Percentiles rank a stretch among this genome's conserved stretches.
Conservation (phyloP, 2,329 filamentous ascomycete species). For the Phialophora expanda region DNA sequence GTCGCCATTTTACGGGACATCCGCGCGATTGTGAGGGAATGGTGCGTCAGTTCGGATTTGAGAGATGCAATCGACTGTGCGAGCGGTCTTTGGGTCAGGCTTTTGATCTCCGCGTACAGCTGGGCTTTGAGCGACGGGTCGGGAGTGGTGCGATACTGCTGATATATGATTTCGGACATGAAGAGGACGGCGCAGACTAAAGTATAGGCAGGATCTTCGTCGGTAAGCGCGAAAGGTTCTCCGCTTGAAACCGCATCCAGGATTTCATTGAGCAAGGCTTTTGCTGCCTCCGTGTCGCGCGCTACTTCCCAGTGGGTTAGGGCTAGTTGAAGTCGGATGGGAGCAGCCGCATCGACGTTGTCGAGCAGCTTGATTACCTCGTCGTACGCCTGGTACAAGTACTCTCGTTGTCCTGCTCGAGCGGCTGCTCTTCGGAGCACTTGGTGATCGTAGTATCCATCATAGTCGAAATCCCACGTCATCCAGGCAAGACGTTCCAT, state of each 20-base stretch:
- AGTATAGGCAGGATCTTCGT: slow-evolving; percentile 13
- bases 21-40: neutral
- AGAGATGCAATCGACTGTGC: slow-evolving; percentile 7
- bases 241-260: slow-evolving; percentile 13
- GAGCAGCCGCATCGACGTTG: slow-evolving; percentile 5
- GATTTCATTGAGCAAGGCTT: slow-evolving; percentile 13
- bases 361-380: slow-evolving; percentile 19
- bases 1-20: slow-evolving; percentile 16
- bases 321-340: slow-evolving; percentile 10
- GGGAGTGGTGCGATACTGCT: slow-evolving; percentile 11
- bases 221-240: neutral
- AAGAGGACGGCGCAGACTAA: slow-evolving; percentile 8
- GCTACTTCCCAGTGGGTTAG: neutral
- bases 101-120: slow-evolving; percentile 13
- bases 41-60: slow-evolving; percentile 17
- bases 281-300: slow-evolving; percentile 1
- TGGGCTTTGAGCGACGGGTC: slow-evolving; percentile 1
- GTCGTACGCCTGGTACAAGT: slow-evolving; percentile 12
- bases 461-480: slow-evolving; percentile 9
- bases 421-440: slow-evolving; percentile 2
- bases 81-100: slow-evolving; percentile 12
- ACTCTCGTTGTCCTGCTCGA: slow-evolving; percentile 3
- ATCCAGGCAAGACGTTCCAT: slow-evolving; percentile 18
- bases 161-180: slow-evolving; percentile 12
- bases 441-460: slow-evolving; percentile 2